These are phyloP conservation scores for Synchytrium microbalum DNA, from an alignment of 371 early-diverging fungal species.

Conservation along the genomic window DNA sequence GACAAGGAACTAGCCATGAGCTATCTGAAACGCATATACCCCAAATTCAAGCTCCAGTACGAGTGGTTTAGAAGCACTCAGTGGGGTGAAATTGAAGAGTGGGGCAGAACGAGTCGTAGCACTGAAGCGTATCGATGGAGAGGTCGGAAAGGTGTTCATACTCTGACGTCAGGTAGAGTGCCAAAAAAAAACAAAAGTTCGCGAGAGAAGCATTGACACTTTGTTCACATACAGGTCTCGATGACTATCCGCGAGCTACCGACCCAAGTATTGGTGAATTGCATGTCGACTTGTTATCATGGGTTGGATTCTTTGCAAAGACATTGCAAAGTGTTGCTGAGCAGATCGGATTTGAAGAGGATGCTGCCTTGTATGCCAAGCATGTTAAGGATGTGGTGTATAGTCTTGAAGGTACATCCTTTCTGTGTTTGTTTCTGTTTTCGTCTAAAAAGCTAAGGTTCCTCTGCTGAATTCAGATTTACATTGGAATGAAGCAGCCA, in stretches of 20 bases:
- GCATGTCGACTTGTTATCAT: conserved; percentile 82
- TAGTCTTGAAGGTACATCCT: conserved; percentile 36
- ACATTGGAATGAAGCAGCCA: conserved; percentile 70
- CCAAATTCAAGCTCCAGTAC: conserved; percentile 61
- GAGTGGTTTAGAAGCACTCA: conserved; percentile 78
- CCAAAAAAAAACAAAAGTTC: not conserved
- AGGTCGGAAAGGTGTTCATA: conserved; percentile 77
- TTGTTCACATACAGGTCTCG: conserved; percentile 54
- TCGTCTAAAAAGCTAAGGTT: not conserved
- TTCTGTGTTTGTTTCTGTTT: conserved; percentile 5
- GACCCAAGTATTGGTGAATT: conserved; percentile 71
- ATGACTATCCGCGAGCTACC: conserved; percentile 87
- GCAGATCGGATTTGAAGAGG: conserved; percentile 48
- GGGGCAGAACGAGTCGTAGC: conserved; percentile 35
- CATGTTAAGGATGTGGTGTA: conserved; percentile 45
- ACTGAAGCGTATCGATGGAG: conserved; percentile 86
- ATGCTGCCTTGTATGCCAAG: conserved; percentile 40
- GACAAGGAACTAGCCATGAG: conserved; percentile 39
- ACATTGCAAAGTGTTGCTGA: conserved; percentile 60
- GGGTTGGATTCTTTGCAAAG: conserved; percentile 77
- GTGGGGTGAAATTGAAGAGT: conserved; percentile 55
- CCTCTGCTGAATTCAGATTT: conserved; percentile 33
- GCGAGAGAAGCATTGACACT: conserved; percentile 1
- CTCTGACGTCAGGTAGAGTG: conserved; percentile 69
- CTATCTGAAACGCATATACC: conserved; percentile 58